Evolutionary conservation across 2,329 filamentous ascomycete species (phyloP).

Genomic region (Stromatinia cepivora): DNA sequence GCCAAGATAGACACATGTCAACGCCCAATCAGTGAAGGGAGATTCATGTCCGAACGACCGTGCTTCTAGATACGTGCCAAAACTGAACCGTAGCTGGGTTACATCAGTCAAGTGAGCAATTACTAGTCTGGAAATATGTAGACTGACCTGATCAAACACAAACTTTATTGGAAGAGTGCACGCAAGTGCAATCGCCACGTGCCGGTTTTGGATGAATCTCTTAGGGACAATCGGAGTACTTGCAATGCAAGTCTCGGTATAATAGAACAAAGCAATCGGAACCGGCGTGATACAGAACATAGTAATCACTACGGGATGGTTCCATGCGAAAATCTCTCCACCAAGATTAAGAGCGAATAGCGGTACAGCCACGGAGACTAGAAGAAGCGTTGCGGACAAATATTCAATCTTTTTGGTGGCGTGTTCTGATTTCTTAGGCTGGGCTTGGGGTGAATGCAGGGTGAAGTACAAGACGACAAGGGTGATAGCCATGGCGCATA

Average conservation of each 20-base stretch:
- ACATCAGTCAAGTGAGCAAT: not conserved
- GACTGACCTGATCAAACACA: slow-evolving; percentile 1
- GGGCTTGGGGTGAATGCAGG: not conserved
- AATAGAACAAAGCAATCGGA: not conserved
- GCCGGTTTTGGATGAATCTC: not conserved
- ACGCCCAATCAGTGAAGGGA: not conserved
- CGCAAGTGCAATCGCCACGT: not conserved
- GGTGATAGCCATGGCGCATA: not conserved
- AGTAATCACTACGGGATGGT: not conserved
- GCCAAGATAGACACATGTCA: slow-evolving; percentile 1
- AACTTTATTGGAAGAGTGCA: not conserved
- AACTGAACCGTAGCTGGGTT: not conserved
- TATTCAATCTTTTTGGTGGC: not conserved
- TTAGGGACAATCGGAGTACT: not conserved
- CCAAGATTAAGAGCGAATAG: not conserved
- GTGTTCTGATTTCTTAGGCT: not conserved
- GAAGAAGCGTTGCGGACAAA: not conserved
- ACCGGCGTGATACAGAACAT: not conserved
- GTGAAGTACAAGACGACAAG: not conserved
- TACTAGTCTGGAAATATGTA: not conserved
- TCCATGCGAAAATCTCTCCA: not conserved
- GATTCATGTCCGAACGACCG: not conserved
- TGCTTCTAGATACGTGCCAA: slow-evolving; percentile 2
- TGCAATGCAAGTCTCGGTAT: not conserved
- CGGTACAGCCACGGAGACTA: not conserved